Conservation (phyloP, 2,329 filamentous ascomycete genomes). For the Aspergillus sp. region DNA sequence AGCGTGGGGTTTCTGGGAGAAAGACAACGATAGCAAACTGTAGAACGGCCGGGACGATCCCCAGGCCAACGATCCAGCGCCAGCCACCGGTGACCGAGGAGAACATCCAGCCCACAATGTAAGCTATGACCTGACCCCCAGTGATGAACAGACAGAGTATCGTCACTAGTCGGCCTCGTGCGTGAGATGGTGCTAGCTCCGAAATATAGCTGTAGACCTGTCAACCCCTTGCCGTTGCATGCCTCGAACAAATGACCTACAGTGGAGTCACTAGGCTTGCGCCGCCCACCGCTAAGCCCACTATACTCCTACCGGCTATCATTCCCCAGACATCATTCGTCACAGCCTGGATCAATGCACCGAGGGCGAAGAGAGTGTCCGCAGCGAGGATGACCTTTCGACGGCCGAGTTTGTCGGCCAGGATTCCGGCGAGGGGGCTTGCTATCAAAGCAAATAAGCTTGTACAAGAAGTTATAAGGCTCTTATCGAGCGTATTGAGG, state of each 20-base stretch:
- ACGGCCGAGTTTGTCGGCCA: slow-evolving; percentile 51
- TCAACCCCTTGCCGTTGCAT: slow-evolving; percentile 1
- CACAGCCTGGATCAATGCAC: slow-evolving; percentile 44
- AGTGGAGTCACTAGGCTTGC: slow-evolving; percentile 77
- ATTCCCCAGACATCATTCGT: slow-evolving; percentile 44
- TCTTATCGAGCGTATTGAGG: slow-evolving; percentile 57
- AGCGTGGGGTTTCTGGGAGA: slow-evolving; percentile 87
- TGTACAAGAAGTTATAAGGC: slow-evolving; percentile 58
- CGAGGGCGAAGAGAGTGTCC: slow-evolving; percentile 46
- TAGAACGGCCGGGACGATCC: slow-evolving; percentile 70
- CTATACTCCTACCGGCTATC: slow-evolving; percentile 46
- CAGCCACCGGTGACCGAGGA: slow-evolving; percentile 64
- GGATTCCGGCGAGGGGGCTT: slow-evolving; percentile 53
- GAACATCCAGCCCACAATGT: slow-evolving; percentile 77
- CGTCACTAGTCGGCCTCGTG: slow-evolving; percentile 77
- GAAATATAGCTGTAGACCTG: slow-evolving; percentile 64
- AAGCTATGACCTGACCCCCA: slow-evolving; percentile 83
- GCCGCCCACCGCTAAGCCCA: slow-evolving; percentile 48
- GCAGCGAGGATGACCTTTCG: slow-evolving; percentile 48
- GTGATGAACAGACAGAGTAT: slow-evolving; percentile 82
- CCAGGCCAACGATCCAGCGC: slow-evolving; percentile 89
- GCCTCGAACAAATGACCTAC: slow-evolving; percentile 30
- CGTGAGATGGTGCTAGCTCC: slow-evolving; percentile 74
- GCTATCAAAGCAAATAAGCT: slow-evolving; percentile 58
- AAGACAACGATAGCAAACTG: slow-evolving; percentile 67